Evolutionary conservation across 2,329 filamentous ascomycete species (phyloP).

Genomic region (Knufia fluminis): DNA sequence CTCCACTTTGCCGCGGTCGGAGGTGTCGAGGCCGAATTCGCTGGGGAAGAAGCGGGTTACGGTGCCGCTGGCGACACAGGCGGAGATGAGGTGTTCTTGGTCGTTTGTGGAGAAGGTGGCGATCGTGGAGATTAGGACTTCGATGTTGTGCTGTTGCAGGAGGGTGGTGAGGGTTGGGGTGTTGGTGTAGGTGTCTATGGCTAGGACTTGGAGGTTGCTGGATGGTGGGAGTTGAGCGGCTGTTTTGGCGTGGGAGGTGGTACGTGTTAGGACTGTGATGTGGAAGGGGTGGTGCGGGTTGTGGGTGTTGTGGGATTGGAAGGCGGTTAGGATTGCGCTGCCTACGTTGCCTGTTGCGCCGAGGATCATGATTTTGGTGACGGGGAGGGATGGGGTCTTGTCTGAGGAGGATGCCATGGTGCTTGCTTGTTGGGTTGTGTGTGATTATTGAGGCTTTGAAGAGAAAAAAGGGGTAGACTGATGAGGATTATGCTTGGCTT

Average conservation of each 20-base stretch:
- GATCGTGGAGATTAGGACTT: slow-evolving; percentile 13
- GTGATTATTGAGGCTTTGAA: no score
- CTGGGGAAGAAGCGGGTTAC: slow-evolving; percentile 29
- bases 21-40: slow-evolving; percentile 27
- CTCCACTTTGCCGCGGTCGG: slow-evolving; percentile 22
- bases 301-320: not conserved
- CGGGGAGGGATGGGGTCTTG: not conserved
- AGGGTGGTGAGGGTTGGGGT: not conserved
- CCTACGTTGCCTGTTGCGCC: not conserved
- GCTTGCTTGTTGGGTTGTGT: not conserved
- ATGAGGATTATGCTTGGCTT: no score
- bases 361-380: not conserved
- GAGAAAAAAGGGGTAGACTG: no score
- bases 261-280: not conserved
- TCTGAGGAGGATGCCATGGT: not conserved
- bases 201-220: not conserved
- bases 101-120: slow-evolving; percentile 12
- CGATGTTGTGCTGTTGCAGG: not conserved
- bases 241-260: not conserved
- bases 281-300: not conserved
- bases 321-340: not conserved
- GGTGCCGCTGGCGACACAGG: slow-evolving; percentile 24
- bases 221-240: not conserved
- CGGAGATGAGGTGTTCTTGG: slow-evolving; percentile 28
- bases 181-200: not conserved